phyloP scores from a whole-genome alignment of 2,329 filamentous ascomycete species.

The Orbilia ellipsospora region DNA sequence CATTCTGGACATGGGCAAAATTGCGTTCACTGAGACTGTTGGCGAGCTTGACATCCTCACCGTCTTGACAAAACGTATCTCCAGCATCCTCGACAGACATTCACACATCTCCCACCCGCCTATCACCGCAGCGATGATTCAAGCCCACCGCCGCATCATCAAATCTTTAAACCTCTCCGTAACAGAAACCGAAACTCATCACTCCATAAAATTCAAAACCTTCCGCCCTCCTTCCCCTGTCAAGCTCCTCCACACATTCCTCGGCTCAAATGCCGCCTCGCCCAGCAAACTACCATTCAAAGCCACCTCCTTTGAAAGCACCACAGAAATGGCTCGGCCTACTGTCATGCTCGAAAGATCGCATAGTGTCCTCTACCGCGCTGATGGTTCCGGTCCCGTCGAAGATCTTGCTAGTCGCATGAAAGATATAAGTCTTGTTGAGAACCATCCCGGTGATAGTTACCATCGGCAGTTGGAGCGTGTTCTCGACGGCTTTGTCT shows the following conservation, averaged over 20 bases:
- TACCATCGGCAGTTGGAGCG: slow-evolving; percentile 58
- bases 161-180: slow-evolving; percentile 41
- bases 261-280: slow-evolving; percentile 35
- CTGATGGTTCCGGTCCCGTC: slow-evolving; percentile 35
- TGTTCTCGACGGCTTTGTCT: slow-evolving; percentile 58
- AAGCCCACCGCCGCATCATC: slow-evolving; percentile 51
- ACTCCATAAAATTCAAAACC: slow-evolving; percentile 47
- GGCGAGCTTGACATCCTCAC: slow-evolving; percentile 47
- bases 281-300: slow-evolving; percentile 46
- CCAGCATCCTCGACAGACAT: slow-evolving; percentile 47
- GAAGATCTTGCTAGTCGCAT: slow-evolving; percentile 47
- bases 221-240: slow-evolving; percentile 51
- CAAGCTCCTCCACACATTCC: slow-evolving; percentile 50
- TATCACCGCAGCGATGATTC: slow-evolving; percentile 48
- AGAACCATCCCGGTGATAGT: slow-evolving; percentile 54
- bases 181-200: slow-evolving; percentile 29
- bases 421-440: slow-evolving; percentile 53
- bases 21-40: slow-evolving; percentile 47
- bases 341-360: slow-evolving; percentile 52
- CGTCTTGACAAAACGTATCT: slow-evolving; percentile 46
- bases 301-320: slow-evolving; percentile 53
- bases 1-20: slow-evolving; percentile 51
- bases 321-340: slow-evolving; percentile 44
- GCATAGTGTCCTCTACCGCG: slow-evolving; percentile 51
- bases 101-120: slow-evolving; percentile 44